Evolutionary conservation across 2,329 filamentous ascomycete genomes (phyloP), one percentile per base, ranked within the genome.

Genomic region (Fusarium hostae): DNA sequence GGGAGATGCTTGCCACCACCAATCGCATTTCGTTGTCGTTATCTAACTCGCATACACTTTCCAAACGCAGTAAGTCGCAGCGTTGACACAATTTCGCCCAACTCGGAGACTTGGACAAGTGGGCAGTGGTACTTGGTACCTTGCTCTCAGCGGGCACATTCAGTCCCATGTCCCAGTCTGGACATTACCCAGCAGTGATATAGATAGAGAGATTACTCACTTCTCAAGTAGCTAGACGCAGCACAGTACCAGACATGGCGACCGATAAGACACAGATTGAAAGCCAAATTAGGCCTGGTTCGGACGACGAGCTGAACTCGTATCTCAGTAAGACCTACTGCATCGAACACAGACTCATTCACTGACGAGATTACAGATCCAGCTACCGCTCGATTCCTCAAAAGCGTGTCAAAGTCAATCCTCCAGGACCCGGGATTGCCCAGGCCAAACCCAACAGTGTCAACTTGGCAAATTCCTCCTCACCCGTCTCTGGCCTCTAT

Each of bases 381-480:
- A 9, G 56, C 24, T 5, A 63, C 26, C 22, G 18, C 56, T 9
- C 35, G 30, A 8, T 43, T 63, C 7, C 15, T 61, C 12, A 13
- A 11, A 0, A 37, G 34, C 2, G 30, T 63, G 2, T 63, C 35
- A 11, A 37, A 20, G 6, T 34, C 56, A 9, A 32, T 63, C 2
- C 12, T 35, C 10, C 41, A 44, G 22, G 77, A 78, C 20, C 78
- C 78, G 0, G 72, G 74, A 3, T 45, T 79, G 6, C 78, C 78
- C 2, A 63, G 66, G 4, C 30, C 65, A 5, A 67, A 72, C 6
- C 77, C 78, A 20, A 78, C 78, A 2, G 41, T 66, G 13, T 75
- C 78, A 0, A 67, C 69, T 3, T 79, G 78, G 77, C 77, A 78
- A 32, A 50, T 72, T 11, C 76, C 77, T 3, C 62, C 62, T 3